A percentile compares a stretch with the other conserved stretches of the same genome.
These are phyloP conservation scores for Aspergillus pseudoglaucus DNA, from an alignment of 2,329 filamentous ascomycete genomes.

Conservation along the genomic window DNA sequence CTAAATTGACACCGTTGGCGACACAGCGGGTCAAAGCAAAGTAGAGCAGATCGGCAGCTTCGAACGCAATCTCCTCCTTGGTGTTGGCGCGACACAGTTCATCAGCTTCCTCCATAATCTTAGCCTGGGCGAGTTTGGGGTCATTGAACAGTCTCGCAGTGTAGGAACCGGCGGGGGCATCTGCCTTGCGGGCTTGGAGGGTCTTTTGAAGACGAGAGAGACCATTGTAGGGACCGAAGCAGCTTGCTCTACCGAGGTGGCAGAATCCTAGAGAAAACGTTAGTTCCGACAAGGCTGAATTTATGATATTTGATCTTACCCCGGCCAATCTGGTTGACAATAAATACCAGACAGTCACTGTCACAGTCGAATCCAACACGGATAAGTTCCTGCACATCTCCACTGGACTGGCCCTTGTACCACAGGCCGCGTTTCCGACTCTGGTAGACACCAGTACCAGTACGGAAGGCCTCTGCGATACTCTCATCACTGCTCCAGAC, in stretches of 20 bases:
- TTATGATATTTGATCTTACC: conserved; percentile 33
- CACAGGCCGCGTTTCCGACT: conserved; percentile 91
- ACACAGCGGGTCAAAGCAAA: conserved; percentile 90
- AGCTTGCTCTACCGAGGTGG: conserved; percentile 84
- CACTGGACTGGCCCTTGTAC: conserved; percentile 94
- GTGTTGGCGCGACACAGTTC: conserved; percentile 84
- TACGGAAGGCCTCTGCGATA: conserved; percentile 75
- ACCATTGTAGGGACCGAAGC: conserved; percentile 79
- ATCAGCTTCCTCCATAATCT: conserved; percentile 97
- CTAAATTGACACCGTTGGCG: conserved; percentile 72
- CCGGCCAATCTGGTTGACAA: conserved; percentile 80
- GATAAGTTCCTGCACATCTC: conserved; percentile 85
- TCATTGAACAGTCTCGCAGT: conserved; percentile 90
- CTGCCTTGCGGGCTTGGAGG: conserved; percentile 69
- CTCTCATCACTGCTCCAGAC: conserved; percentile 94
- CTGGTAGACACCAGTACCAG: conserved; percentile 82
- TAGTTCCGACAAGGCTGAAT: conserved; percentile 6
- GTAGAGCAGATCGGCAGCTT: conserved; percentile 92
- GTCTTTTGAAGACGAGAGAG: conserved; percentile 83
- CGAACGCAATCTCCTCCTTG: conserved; percentile 80
- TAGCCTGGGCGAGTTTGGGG: conserved; percentile 78
- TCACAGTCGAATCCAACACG: conserved; percentile 86
- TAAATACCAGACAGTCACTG: conserved; percentile 82
- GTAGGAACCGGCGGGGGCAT: conserved; percentile 84
- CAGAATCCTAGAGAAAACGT: conserved; percentile 61